These are phyloP conservation scores for Fusarium incarnatum DNA, from an alignment of 2,329 filamentous ascomycete species.

Conservation along the genomic window DNA sequence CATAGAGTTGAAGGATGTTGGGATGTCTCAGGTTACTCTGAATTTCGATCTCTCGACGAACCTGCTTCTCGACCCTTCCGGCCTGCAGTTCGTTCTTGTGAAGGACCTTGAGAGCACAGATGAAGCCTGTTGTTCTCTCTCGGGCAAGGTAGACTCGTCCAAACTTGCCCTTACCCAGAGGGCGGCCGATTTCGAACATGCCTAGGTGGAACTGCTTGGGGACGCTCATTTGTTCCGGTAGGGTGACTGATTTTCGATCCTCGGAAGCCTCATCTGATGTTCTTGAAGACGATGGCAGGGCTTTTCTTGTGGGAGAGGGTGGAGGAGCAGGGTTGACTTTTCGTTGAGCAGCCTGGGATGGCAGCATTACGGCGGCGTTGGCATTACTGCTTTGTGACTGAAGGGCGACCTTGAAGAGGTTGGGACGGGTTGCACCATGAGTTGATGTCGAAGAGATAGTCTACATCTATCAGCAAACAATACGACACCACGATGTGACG, in stretches of 20 bases:
- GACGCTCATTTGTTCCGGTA: constrained; percentile 67
- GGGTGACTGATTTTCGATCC: constrained; percentile 63
- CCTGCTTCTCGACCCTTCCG: constrained; percentile 83
- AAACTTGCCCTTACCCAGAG: constrained; percentile 89
- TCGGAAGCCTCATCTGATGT: constrained; percentile 61
- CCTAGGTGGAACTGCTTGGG: constrained; percentile 83
- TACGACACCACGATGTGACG: neutral
- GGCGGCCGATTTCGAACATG: constrained; percentile 94
- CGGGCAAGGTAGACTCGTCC: constrained; percentile 86
- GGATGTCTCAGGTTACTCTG: constrained; percentile 88
- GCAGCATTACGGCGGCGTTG: constrained; percentile 73
- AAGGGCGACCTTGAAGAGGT: constrained; percentile 86
- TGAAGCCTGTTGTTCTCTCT: constrained; percentile 81
- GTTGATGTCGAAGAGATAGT: constrained; percentile 49
- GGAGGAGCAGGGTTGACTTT: constrained; percentile 56
- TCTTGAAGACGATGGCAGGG: constrained; percentile 56
- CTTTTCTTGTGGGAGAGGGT: constrained; percentile 65
- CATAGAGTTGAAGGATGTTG: constrained; percentile 84
- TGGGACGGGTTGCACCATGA: constrained; percentile 74
- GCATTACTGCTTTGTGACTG: constrained; percentile 80
- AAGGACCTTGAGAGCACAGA: constrained; percentile 86
- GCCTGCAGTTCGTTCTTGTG: constrained; percentile 85
- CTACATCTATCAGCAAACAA: constrained; percentile 55
- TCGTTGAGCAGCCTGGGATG: constrained; percentile 72
- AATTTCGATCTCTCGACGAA: constrained; percentile 88